These are phyloP conservation scores for Rhizoclosmatium globosum DNA, from an alignment of 192 early-diverging fungal species.

Conservation along the genomic window DNA sequence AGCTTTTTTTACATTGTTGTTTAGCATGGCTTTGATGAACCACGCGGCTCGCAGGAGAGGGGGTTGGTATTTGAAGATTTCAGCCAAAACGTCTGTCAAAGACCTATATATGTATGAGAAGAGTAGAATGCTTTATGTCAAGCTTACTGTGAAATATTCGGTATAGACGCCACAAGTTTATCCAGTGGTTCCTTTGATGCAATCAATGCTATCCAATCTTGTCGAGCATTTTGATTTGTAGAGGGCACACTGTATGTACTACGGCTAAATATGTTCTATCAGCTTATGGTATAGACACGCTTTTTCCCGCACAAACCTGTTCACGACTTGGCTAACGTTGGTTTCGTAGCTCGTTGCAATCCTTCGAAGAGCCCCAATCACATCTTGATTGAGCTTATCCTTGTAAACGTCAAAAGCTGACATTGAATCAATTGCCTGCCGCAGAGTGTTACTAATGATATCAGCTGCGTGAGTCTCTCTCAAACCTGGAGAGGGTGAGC, in stretches of 20 bases:
- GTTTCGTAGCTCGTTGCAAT: conserved; percentile 7
- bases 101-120: conserved; percentile 4
- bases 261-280: background rate
- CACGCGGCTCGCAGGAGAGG: conserved; percentile 18
- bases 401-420: conserved; percentile 29
- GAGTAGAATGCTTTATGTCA: background rate
- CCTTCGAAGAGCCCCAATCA: conserved; percentile 18
- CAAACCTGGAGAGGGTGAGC: background rate
- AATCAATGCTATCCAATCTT: conserved; percentile 15
- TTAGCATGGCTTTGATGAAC: conserved; percentile 28
- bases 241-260: conserved; percentile 1
- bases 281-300: no score
- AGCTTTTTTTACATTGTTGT: background rate
- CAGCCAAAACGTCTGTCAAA: background rate
- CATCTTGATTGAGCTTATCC: conserved; percentile 14
- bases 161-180: conserved; percentile 11
- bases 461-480: no score
- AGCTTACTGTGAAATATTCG: conserved; percentile 16
- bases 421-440: conserved; percentile 17
- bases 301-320: background rate
- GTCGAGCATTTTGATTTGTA: background rate
- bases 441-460: background rate
- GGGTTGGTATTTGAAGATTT: conserved; percentile 34
- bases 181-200: conserved; percentile 31
- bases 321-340: background rate